Base-by-base conservation (phyloP, 2,329 filamentous ascomycete genomes). In the Aureobasidium sp. region DNA sequence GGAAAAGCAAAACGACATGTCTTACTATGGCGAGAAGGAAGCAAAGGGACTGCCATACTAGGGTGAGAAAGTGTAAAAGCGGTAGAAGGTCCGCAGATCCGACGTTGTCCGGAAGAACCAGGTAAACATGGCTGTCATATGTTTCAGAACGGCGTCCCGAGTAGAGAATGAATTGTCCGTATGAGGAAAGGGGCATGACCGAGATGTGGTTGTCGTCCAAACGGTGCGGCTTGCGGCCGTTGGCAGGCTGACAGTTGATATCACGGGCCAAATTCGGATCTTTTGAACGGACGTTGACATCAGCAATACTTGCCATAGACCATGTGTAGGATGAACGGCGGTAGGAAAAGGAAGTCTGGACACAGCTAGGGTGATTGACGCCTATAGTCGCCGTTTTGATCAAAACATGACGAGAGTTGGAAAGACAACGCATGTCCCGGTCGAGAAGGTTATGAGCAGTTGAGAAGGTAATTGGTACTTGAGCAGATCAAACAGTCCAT, bases 381-480 rank as follows among this genome's bases (percentile, higher is more conserved):
- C 13, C 54, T 48, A 59, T 59, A 59, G 54, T 59, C 41, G 54
- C 54, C 54, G 54, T 59, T 59, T 44, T 44, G 37, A 27, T 36
- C 39, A 57, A 41, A 41, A 54, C 36, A 54, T 54, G 50, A 54
- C 50, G 50, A 54, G 50, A 25, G 37, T 10, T 54, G 25, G 36
- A 30, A 41, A 8, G 11, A 30, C 32, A 54, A 42, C 36, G 50
- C 34, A 42, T 42, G 50, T 7, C 37, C 29, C 39, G n/a, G 29
- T 29, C 29, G 16, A 36, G 2, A 10, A 16, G 27, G 5, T 45
- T 29, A 57, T 44, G 53, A 34, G 39, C 53, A 42, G 21, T 34
- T 10, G 36, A 54, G 27, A 42, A n/a, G 5, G 34, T 7, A 9
- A 27, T 36, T n/a, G 29, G 30, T 45, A 57, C 29, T 45, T 57